Evolutionary conservation across 805 yeast species (phyloP).

Genomic region (Cyberlindnera veronae): DNA sequence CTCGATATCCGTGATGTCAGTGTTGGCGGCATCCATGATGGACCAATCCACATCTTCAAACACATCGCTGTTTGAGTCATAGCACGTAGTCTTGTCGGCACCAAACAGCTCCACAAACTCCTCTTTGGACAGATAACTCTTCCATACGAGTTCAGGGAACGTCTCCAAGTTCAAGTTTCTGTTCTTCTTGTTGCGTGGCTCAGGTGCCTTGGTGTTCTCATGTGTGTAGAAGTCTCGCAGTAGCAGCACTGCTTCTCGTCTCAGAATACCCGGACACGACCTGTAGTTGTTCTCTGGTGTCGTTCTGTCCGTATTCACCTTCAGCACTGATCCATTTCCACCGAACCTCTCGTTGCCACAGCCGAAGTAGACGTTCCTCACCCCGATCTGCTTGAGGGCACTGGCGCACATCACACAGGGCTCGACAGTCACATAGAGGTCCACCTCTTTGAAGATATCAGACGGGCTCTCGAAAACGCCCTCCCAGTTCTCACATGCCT

Average conservation of each 20-base stretch:
- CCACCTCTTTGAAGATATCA: conserved; percentile 49
- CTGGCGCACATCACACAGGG: conserved; percentile 99
- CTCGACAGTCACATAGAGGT: conserved; percentile 90
- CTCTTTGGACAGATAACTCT: conserved; percentile 44
- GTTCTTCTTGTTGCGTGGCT: conserved; percentile 68
- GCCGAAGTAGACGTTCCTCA: conserved; percentile 76
- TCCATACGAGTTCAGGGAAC: conserved; percentile 60
- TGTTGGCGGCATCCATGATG: conserved; percentile 14
- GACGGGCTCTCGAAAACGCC: conserved; percentile 24
- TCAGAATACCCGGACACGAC: conserved; percentile 71
- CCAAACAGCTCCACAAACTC: conserved; percentile 48
- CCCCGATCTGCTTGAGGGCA: conserved; percentile 76
- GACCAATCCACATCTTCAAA: conserved; percentile 15
- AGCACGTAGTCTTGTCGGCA: conserved; percentile 6
- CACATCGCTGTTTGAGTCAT: conserved; percentile 18
- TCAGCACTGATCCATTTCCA: conserved; percentile 86
- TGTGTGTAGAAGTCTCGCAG: conserved; percentile 79
- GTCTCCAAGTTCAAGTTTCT: conserved; percentile 52
- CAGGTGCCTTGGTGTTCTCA: conserved; percentile 85
- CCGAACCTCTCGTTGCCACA: conserved; percentile 96
- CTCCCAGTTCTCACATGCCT: conserved; percentile 19
- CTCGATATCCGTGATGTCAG: conserved; percentile 24
- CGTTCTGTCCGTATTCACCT: conserved; percentile 46
- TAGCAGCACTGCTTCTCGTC: conserved; percentile 80
- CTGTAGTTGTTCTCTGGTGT: conserved; percentile 35